A percentile compares a stretch with the other conserved stretches of the same genome.
phyloP scores from a whole-genome alignment of 106 monocot species.

The Apostasia ramifera region DNA sequence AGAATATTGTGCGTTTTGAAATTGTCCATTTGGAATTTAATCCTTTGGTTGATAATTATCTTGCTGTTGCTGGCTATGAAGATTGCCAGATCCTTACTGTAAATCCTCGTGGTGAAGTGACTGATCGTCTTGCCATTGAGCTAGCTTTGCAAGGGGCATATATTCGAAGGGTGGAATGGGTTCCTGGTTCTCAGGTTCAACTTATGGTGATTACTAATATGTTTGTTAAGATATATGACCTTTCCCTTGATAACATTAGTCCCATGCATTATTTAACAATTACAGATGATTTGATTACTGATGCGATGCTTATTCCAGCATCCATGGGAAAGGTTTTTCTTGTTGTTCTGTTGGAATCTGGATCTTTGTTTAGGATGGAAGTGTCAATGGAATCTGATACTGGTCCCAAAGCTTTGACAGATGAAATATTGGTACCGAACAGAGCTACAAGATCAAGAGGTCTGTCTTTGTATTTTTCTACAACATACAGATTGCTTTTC shows the following conservation, averaged over 20 bases:
- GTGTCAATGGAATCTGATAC: constrained; percentile 71
- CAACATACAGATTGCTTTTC: constrained; percentile 72
- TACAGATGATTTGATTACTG: constrained; percentile 65
- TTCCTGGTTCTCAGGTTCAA: constrained; percentile 96
- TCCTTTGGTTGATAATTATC: constrained; percentile 80
- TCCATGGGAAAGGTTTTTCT: constrained; percentile 79
- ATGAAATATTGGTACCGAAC: constrained; percentile 41
- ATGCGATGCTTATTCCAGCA: constrained; percentile 79
- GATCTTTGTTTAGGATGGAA: constrained; percentile 61
- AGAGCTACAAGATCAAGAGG: constrained; percentile 44
- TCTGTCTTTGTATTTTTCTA: constrained; percentile 67
- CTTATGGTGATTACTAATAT: constrained; percentile 88
- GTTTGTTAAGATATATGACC: constrained; percentile 98
- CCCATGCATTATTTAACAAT: constrained; percentile 90
- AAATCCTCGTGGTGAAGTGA: constrained; percentile 94
- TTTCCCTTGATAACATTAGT: constrained; percentile 95
- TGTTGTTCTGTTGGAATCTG: constrained; percentile 77
- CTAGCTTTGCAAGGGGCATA: constrained; percentile 88
- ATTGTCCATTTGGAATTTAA: constrained; percentile 84
- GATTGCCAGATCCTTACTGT: constrained; percentile 95
- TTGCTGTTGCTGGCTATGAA: constrained; percentile 86
- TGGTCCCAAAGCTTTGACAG: constrained; percentile 70
- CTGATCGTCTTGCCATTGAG: constrained; percentile 96
- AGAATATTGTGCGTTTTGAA: constrained; percentile 92
- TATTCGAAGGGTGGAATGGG: constrained; percentile 86